A percentile compares a stretch with the other conserved stretches of the same genome.
These are phyloP conservation scores for Penicillium vulpinum DNA, from an alignment of 2,329 filamentous ascomycete species.

Conservation along the genomic window DNA sequence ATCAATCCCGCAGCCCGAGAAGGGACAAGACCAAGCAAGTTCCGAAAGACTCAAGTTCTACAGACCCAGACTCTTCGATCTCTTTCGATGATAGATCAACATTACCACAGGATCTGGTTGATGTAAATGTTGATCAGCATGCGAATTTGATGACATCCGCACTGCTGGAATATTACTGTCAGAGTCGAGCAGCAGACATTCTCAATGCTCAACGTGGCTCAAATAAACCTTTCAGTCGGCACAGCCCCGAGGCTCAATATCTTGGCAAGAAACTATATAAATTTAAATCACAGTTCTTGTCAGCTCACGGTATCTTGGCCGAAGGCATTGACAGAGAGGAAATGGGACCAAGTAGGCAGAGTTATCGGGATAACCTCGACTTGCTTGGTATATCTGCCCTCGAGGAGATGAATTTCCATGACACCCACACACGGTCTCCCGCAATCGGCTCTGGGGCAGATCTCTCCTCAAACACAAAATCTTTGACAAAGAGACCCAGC, in stretches of 20 bases:
- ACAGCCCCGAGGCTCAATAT: slow-evolving; percentile 45
- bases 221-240: slow-evolving; percentile 37
- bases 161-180: slow-evolving; percentile 48
- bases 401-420: slow-evolving; percentile 35
- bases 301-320: slow-evolving; percentile 43
- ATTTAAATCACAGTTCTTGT: slow-evolving; percentile 45
- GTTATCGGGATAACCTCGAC: slow-evolving; percentile 48
- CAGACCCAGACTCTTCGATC: slow-evolving; percentile 17
- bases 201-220: slow-evolving; percentile 43
- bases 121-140: slow-evolving; percentile 39
- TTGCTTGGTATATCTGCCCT: slow-evolving; percentile 40
- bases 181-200: slow-evolving; percentile 46
- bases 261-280: slow-evolving; percentile 45
- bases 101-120: slow-evolving; percentile 26
- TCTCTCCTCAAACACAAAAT: slow-evolving; percentile 24
- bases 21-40: slow-evolving; percentile 8
- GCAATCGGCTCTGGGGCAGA: slow-evolving; percentile 25
- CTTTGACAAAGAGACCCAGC: slow-evolving; percentile 13
- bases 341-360: slow-evolving; percentile 36
- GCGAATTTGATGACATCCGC: slow-evolving; percentile 46
- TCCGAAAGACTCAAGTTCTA: slow-evolving; percentile 1
- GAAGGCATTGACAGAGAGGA: slow-evolving; percentile 43
- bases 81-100: slow-evolving; percentile 20
- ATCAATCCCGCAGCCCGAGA: neutral
- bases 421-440: slow-evolving; percentile 15